Conservation (phyloP, 371 early-diverging fungal species). For the Smittium culicis region DNA sequence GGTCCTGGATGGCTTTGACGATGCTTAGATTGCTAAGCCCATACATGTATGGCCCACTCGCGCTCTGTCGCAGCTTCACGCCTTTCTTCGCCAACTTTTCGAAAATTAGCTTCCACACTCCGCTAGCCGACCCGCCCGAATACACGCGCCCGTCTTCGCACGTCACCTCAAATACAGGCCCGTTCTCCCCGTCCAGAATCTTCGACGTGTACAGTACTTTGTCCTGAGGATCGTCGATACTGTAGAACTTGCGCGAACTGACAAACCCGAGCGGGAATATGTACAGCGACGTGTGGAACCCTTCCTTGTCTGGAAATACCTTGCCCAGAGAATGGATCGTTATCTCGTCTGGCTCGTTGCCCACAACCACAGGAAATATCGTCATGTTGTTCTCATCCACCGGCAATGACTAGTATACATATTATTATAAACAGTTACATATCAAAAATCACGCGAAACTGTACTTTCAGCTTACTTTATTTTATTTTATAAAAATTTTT, state of each 20-base stretch:
- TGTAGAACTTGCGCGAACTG: conserved; percentile 48
- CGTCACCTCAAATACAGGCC: conserved; percentile 66
- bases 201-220: conserved; percentile 60
- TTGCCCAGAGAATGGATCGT: conserved; percentile 45
- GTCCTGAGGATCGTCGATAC: conserved; percentile 58
- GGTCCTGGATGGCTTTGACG: conserved; percentile 73
- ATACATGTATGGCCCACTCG: conserved; percentile 81
- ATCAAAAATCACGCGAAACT: too few relatives aligned
- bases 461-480: too few relatives aligned
- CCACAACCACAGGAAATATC: conserved; percentile 37
- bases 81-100: conserved; percentile 59
- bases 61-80: conserved; percentile 61
- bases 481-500: conserved; percentile 26
- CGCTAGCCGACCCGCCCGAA: conserved; percentile 66
- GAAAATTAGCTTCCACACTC: conserved; percentile 78
- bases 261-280: conserved; percentile 84
- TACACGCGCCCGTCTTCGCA: conserved; percentile 53
- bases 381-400: conserved; percentile 31
- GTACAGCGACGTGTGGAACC: conserved; percentile 81
- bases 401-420: conserved; percentile 29
- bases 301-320: conserved; percentile 61
- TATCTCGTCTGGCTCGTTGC: conserved; percentile 41
- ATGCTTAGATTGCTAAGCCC: conserved; percentile 80
- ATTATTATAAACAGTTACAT: too few relatives aligned
- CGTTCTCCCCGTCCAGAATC: conserved; percentile 67